phyloP scores from a whole-genome alignment of 2,329 filamentous ascomycete genomes.

The Arthroderma sp. region DNA sequence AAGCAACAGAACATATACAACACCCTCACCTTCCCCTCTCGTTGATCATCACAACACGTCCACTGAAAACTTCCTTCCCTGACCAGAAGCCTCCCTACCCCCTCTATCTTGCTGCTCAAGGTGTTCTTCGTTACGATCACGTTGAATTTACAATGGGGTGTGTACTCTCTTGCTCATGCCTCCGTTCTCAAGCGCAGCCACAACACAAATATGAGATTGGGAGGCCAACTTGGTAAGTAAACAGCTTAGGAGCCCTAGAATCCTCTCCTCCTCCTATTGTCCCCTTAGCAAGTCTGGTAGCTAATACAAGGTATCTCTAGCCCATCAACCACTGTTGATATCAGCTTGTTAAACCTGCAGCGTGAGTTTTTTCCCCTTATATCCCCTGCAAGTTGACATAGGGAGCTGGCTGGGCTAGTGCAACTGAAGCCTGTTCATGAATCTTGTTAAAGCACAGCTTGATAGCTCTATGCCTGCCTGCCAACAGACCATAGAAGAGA shows the following conservation, averaged over 20 bases:
- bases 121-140: background rate
- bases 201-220: conserved; percentile 3
- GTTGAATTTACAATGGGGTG: conserved; percentile 2
- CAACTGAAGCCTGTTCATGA: too few species aligned
- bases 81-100: background rate
- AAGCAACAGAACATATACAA: background rate
- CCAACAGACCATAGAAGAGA: background rate
- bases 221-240: conserved; percentile 1
- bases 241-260: background rate
- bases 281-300: background rate
- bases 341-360: conserved; percentile 4
- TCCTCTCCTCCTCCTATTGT: background rate
- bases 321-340: conserved; percentile 6
- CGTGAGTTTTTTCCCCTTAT: conserved; percentile 5
- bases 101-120: background rate
- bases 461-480: background rate
- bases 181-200: background rate
- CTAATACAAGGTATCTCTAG: background rate
- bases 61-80: background rate
- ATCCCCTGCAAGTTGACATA: background rate
- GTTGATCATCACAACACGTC: background rate
- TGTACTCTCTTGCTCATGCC: conserved; percentile 4
- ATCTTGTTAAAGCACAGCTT: background rate
- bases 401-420: background rate
- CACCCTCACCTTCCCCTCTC: background rate